These are phyloP conservation scores for Chrysanthemum makinoi DNA, from an alignment of 129 eudicot genomes.

Conservation along the genomic window DNA sequence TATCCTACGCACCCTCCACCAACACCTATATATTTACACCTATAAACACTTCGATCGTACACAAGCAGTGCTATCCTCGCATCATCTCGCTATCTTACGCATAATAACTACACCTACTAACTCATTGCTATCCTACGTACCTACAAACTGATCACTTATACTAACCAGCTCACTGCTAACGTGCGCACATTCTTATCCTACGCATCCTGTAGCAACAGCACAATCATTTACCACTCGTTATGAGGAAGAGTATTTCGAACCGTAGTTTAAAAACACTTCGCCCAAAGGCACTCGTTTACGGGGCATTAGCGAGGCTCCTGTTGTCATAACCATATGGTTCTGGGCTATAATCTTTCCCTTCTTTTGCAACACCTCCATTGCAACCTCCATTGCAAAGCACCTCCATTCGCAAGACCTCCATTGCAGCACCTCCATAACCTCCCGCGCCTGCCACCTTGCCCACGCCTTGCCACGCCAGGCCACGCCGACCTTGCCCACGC, in stretches of 20 bases:
- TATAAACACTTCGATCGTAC: too few species aligned
- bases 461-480: too few species aligned
- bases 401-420: too few species aligned
- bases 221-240: not conserved
- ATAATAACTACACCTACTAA: constrained; percentile 13
- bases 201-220: constrained; percentile 26
- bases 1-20: constrained; percentile 33
- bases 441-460: too few species aligned
- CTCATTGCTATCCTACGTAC: constrained; percentile 4
- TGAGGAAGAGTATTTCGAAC: constrained; percentile 25
- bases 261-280: constrained; percentile 69
- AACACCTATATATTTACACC: not conserved
- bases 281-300: constrained; percentile 49
- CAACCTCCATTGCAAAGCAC: too few species aligned
- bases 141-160: constrained; percentile 10
- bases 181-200: constrained; percentile 15
- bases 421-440: too few species aligned
- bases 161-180: not conserved
- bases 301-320: too few species aligned
- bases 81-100: constrained; percentile 29
- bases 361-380: too few species aligned
- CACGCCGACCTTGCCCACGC: too few species aligned
- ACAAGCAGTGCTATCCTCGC: not conserved
- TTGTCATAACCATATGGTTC: too few species aligned
- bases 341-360: too few species aligned